Percentiles rank a stretch among this genome's conserved stretches.
These are phyloP conservation scores for Suillus ampliporus DNA, from an alignment of 768 basidiomycete genomes.

Conservation along the genomic window DNA sequence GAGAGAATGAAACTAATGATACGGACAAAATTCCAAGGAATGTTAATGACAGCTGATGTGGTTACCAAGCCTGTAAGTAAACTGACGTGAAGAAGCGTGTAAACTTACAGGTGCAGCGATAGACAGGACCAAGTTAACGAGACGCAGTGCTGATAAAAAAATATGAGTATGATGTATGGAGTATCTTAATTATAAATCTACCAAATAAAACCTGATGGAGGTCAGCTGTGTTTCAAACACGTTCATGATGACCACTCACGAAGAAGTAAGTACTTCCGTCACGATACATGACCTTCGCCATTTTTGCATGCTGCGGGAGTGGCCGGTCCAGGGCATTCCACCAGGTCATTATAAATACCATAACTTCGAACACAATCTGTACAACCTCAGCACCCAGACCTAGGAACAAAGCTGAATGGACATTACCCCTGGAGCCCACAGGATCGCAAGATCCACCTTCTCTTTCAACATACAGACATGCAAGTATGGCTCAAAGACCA, in stretches of 20 bases:
- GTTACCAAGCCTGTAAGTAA: neutral
- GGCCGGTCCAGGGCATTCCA: slow-evolving; percentile 39
- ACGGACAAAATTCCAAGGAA: slow-evolving; percentile 31
- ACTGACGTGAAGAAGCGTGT: neutral
- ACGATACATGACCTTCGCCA: slow-evolving; percentile 34
- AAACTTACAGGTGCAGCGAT: slow-evolving; percentile 29
- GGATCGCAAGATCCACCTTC: slow-evolving; percentile 27
- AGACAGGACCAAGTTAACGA: slow-evolving; percentile 29
- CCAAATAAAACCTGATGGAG: slow-evolving; percentile 30
- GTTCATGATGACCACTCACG: slow-evolving; percentile 18
- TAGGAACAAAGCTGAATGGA: neutral
- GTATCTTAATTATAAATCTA: slow-evolving; percentile 10
- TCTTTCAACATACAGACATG: slow-evolving; percentile 27
- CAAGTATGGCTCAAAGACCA: slow-evolving; percentile 16
- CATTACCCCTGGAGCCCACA: slow-evolving; percentile 38
- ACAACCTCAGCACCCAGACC: neutral
- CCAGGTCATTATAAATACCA: slow-evolving; percentile 33
- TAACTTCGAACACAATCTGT: slow-evolving; percentile 37
- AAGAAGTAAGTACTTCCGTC: slow-evolving; percentile 35
- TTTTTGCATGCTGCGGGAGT: slow-evolving; percentile 16
- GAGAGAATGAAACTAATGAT: neutral
- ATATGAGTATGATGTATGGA: neutral
- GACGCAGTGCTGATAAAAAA: slow-evolving; percentile 20
- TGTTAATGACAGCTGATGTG: slow-evolving; percentile 22
- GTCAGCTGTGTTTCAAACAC: slow-evolving; percentile 5